Evolutionary conservation across 192 early-diverging fungal species (phyloP).

Genomic region (Haplosporangium gracile): DNA sequence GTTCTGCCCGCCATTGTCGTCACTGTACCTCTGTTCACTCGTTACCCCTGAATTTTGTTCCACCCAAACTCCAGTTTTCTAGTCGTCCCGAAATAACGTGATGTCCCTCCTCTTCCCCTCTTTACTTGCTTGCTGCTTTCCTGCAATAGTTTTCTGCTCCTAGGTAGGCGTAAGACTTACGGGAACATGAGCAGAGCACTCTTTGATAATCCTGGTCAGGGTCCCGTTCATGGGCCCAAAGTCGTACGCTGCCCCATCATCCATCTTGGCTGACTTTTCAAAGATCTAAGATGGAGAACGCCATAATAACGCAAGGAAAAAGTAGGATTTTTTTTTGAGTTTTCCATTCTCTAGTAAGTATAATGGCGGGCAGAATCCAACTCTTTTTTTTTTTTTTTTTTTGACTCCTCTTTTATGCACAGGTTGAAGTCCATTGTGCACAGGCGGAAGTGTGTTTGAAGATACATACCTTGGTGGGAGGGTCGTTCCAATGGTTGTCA

Average conservation of each 20-base stretch:
- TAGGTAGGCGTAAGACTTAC: conserved; percentile 17
- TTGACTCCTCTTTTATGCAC: no score
- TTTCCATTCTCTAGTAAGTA: not conserved
- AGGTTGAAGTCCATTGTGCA: no score
- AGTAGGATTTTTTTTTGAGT: not conserved
- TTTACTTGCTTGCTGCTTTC: not conserved
- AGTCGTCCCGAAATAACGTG: not conserved
- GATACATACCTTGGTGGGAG: conserved; percentile 56
- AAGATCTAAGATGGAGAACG: conserved; percentile 43
- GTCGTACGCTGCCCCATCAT: conserved; percentile 24
- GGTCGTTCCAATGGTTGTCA: conserved; percentile 69
- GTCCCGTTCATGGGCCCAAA: conserved; percentile 40
- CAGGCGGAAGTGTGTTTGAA: no score
- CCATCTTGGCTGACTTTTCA: conserved; percentile 17
- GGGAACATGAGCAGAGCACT: conserved; percentile 34
- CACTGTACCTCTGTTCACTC: not conserved
- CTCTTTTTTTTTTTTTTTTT: not conserved
- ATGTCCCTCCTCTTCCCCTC: not conserved
- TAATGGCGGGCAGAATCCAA: no score
- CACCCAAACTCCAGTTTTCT: not conserved
- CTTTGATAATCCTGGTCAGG: conserved; percentile 41
- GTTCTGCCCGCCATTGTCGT: not conserved
- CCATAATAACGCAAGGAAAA: not conserved
- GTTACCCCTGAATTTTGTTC: not conserved
- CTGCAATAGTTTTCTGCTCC: not conserved